These are phyloP conservation scores for Leishmania aethiopica DNA, from an alignment of 208 protist genomes.

Conservation along the genomic window DNA sequence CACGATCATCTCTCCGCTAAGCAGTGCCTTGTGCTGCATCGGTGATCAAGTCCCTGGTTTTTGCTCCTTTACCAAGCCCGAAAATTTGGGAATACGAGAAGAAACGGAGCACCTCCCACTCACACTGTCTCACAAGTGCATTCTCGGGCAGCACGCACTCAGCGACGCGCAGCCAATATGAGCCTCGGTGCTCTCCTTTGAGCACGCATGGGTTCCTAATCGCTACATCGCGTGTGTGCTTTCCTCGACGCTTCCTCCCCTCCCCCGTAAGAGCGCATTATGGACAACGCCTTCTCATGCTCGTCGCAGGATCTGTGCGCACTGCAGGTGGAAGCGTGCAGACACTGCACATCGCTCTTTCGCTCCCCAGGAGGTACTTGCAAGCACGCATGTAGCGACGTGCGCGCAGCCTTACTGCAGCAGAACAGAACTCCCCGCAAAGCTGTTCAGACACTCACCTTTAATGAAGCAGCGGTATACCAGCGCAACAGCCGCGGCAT, in stretches of 20 bases:
- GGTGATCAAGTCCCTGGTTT: background rate
- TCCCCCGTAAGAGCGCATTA: background rate
- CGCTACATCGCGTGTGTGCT: background rate
- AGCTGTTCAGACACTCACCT: constrained; percentile 6
- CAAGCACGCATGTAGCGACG: background rate
- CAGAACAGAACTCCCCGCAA: background rate
- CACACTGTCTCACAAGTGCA: background rate
- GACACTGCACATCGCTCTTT: background rate
- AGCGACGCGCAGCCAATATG: background rate
- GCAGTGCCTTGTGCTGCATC: background rate
- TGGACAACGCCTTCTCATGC: background rate
- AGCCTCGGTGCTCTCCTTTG: background rate
- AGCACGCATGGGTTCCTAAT: background rate
- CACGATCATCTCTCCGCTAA: background rate
- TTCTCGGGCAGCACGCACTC: background rate
- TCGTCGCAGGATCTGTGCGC: constrained; percentile 1
- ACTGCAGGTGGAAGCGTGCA: constrained; percentile 1
- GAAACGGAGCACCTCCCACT: background rate
- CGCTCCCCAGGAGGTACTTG: background rate
- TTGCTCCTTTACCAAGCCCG: background rate
- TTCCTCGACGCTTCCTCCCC: too few species aligned
- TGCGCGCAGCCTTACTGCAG: background rate
- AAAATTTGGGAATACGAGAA: background rate
- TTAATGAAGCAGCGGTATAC: background rate
- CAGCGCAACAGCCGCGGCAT: background rate